Evolutionary conservation across 768 basidiomycete genomes (phyloP), one percentile per base, ranked within the genome.

Genomic region (Amanita phalloides): DNA sequence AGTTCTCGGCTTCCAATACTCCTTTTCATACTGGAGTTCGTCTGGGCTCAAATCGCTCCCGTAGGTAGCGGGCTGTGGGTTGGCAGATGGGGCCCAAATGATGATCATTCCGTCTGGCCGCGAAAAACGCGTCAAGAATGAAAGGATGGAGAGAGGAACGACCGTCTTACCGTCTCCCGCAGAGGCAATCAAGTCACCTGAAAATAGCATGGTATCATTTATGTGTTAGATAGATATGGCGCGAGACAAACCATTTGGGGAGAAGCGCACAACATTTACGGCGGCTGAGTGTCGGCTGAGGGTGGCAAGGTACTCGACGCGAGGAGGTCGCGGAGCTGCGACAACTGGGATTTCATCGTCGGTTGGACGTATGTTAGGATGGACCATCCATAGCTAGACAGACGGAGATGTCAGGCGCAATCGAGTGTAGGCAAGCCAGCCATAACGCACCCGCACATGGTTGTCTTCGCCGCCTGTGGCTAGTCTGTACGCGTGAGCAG

Each of bases 401-500:
- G 17, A 23, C 39, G 54, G 36, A 53, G 20, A 46, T 21, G 33
- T 54, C 26, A 46, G 28, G 25, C 25, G 36, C 5, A 39, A 14
- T 13, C 25, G 21, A 41, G 26, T 17, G n/a, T 13, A 32, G 21
- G 46, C 46, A 13, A 36, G 9, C 17, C 35, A 37, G 30, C 26
- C 13, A 33, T 25, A 13, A 82, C 94, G 68, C 62, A 96, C 94
- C 65, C 96, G 74, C 61, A 99, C 91, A 71, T 94, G 86, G 61
- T 93, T 96, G 63, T 99, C 96, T 63, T 95, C 95, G 43, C 96
- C 96, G 10, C 84, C 92, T 0, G 96, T 97, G 0, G 93, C 96
- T 17, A 99, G 72, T 58, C 87, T 78, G 71, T 96, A 97, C n/a
- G 81, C 68, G 70, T 90, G 85, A 17, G 73, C 71, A 7, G 78